Evolutionary conservation across 805 yeast genomes (phyloP).

Genomic region (Candida qinlingensis): DNA sequence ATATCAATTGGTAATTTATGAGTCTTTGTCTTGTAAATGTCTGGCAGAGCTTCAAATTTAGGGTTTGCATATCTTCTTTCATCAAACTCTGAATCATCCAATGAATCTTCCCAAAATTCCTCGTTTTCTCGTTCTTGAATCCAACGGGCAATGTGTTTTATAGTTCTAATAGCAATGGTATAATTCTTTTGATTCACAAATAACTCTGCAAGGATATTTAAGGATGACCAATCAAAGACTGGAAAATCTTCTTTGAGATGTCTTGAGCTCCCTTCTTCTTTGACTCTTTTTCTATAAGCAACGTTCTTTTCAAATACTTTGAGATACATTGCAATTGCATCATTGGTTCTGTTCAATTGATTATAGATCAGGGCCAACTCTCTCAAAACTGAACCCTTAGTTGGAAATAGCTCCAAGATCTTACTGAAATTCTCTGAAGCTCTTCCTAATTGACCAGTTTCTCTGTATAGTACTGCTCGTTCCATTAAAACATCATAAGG

Average conservation of each 20-base stretch:
- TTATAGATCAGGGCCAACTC: constrained; percentile 52
- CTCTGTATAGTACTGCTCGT: constrained; percentile 62
- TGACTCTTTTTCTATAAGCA: constrained; percentile 29
- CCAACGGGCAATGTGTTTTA: constrained; percentile 78
- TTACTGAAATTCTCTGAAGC: constrained; percentile 71
- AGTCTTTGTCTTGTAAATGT: constrained; percentile 31
- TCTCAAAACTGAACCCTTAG: constrained; percentile 52
- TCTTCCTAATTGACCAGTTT: constrained; percentile 59
- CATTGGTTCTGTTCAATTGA: constrained; percentile 52
- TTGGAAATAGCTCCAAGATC: constrained; percentile 51
- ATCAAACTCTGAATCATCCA: constrained; percentile 82
- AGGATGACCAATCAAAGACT: constrained; percentile 79
- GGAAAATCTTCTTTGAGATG: constrained; percentile 32
- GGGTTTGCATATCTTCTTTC: constrained; percentile 50
- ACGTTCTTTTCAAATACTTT: constrained; percentile 58
- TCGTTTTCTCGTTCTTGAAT: constrained; percentile 60
- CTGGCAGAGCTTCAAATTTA: constrained; percentile 36
- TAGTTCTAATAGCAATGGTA: constrained; percentile 54
- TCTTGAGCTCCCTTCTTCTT: constrained; percentile 24
- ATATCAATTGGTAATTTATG: constrained; percentile 78
- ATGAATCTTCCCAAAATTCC: constrained; percentile 38
- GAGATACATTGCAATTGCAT: constrained; percentile 69
- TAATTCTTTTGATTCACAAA: constrained; percentile 66
- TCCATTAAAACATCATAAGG: constrained; percentile 54
- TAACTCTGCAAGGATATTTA: constrained; percentile 78